Evolutionary conservation across 495 filamentous ascomycete species (phyloP), one percentile per base, ranked within the genome.

Genomic region (Articulospora tetracladia): DNA sequence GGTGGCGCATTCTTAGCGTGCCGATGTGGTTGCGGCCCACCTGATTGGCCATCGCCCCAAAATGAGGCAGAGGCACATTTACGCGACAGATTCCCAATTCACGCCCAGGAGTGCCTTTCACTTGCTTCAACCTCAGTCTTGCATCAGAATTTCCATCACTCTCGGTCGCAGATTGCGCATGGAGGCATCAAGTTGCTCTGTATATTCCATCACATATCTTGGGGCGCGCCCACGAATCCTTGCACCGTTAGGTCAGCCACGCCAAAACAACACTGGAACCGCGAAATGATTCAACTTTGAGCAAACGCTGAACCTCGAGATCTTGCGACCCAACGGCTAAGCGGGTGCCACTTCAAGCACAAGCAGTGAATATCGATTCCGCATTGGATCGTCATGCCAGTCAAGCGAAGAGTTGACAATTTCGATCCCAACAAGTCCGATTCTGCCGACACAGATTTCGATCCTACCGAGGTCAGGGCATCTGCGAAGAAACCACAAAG

Each of bases 341-440:
- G 11, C 28, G 17, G 30, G 15, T 22, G 11, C 41, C 8, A 51
- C 25, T 30, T 24, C 26, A 23, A 22, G 19, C 12, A 17, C 15
- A 20, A 20, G 20, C 8, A 55, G 27, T 55, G 53, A 36, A 53
- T 10, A 2, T 30, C 25, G 17, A 24, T 32, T 13, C 23, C 20
- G 32, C 20, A 12, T 32, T 22, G 41, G 22, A 26, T 58, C 57
- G 64, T 49, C 53, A 67, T 67, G 65, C 61, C 61, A 49, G 28
- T 36, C 23, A 94, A 94, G 73, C 83, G 91, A 59, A 88, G 86
- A 73, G 71, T 87, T 60, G 86, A 90, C 57, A 83, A 82, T 62
- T 82, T 93, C 64, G 90, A 91, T 70, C 86, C 86, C 23, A 92
- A 85, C 74, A 89, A 89, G 68, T 94, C 91, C 47, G 92, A 96